phyloP scores from a whole-genome alignment of 345 rosid species.

The Populus ilicifolia region DNA sequence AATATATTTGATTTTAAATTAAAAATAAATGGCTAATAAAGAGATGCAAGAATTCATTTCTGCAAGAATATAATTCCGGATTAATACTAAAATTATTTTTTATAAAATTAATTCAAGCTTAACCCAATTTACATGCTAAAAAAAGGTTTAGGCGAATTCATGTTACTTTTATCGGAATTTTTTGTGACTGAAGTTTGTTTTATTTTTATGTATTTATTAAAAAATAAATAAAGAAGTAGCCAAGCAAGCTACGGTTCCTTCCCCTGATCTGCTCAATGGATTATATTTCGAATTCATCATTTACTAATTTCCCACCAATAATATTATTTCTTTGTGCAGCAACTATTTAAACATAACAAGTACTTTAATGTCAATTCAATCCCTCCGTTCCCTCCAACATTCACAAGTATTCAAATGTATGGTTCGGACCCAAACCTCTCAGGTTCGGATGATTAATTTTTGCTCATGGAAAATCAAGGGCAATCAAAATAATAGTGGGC shows the following conservation, averaged over 20 bases:
- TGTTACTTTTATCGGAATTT: background rate
- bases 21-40: too few species aligned
- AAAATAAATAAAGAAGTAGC: too few species aligned
- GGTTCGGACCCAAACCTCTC: constrained; percentile 51
- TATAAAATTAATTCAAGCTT: background rate
- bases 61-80: too few species aligned
- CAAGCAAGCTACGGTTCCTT: too few species aligned
- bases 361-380: constrained; percentile 8
- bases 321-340: background rate
- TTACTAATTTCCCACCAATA: background rate
- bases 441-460: constrained; percentile 19
- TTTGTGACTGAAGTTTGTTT: background rate
- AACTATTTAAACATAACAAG: background rate
- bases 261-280: background rate
- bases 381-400: constrained; percentile 38
- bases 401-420: constrained; percentile 33
- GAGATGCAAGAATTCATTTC: too few species aligned
- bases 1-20: too few species aligned
- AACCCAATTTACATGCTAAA: background rate
- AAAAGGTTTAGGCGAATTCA: background rate
- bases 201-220: background rate
- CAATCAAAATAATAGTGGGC: constrained; percentile 6
- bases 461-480: background rate
- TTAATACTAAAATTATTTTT: too few species aligned
- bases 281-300: background rate